Evolutionary conservation across 306 rosid genomes (phyloP), one percentile per base, ranked within the genome.

Genomic region (Dicorynia guianensis): DNA sequence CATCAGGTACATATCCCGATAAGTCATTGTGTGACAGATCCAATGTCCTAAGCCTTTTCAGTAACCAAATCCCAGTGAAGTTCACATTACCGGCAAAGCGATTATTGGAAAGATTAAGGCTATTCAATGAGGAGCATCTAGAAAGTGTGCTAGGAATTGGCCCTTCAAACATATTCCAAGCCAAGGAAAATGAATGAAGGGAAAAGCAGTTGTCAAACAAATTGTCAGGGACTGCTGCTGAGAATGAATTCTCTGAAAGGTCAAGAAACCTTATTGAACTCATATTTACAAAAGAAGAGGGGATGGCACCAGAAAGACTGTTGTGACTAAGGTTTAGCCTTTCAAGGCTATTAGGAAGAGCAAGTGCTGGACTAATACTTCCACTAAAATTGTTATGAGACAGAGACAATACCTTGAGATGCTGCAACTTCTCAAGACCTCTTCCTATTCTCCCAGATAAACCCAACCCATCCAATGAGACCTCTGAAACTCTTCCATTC

Each of bases 21-120:
- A 95, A 81, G 7, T 30, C 82, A 84, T 95, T 95, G 69, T 74
- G 82, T 3, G 98, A 95, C 10, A 95, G 93, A 84, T 95, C 97
- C 67, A 95, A 59, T 18, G 63, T 55, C 60, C 98, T 83, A 67
- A 95, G 87, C 82, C 96, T 85, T 34, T 34, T 34, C 74, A 92
- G 55, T 19, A 85, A 77, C 91, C 96, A 90, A 87, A 91, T 40
- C 60, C 89, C 86, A 65, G 70, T 47, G 25, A 92, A 90, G 64
- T 80, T 85, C 34, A 81, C 86, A 76, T 54, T 56, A 17, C 96
- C 96, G 6, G 89, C 17, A 53, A 95, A 90, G 14, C 7, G 86
- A 38, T 90, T 92, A 12, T 43, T 72, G 5, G 98, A 92, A 79
- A 92, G 79, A 77, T 92, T 80, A 43, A 95, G 82, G 74, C 56